Evolutionary conservation across 2,329 filamentous ascomycete species (phyloP).

Genomic region (Alternaria consortialis): DNA sequence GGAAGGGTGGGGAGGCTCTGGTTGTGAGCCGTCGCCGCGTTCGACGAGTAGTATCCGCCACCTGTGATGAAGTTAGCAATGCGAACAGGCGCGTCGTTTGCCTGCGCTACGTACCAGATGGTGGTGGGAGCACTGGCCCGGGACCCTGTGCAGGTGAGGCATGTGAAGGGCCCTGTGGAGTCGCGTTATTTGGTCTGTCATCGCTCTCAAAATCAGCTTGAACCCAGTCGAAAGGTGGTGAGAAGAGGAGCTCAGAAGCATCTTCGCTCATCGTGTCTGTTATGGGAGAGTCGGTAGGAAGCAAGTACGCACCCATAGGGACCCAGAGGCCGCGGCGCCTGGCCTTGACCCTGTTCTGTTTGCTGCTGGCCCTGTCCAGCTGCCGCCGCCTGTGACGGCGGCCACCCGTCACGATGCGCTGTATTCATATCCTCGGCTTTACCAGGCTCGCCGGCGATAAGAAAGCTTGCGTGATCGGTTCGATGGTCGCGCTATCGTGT

Average conservation of each 20-base stretch:
- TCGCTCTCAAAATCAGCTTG: constrained; percentile 29
- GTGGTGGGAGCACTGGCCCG: constrained; percentile 51
- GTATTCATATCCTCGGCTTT: constrained; percentile 51
- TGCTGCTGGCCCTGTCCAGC: constrained; percentile 57
- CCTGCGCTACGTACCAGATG: constrained; percentile 45
- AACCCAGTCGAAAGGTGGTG: constrained; percentile 19
- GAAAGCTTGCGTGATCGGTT: constrained; percentile 22
- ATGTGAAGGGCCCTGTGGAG: constrained; percentile 44
- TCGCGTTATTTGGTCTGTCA: constrained; percentile 44
- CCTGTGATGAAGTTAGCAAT: constrained; percentile 33
- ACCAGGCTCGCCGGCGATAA: constrained; percentile 40
- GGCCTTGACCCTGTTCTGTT: constrained; percentile 47
- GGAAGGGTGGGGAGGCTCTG: constrained; percentile 57
- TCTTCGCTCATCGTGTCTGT: constrained; percentile 29
- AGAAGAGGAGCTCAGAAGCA: constrained; percentile 20
- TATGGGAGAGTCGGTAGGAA: constrained; percentile 9
- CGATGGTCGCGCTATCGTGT: constrained; percentile 27
- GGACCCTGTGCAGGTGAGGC: constrained; percentile 48
- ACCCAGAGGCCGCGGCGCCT: constrained; percentile 46
- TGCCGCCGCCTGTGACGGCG: constrained; percentile 55
- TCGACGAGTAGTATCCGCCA: constrained; percentile 54
- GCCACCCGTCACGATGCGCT: constrained; percentile 54
- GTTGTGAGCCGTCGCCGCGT: constrained; percentile 44
- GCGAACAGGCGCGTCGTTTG: constrained; percentile 15
- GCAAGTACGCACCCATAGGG: constrained; percentile 47